Evolutionary conservation across 108 stramenopile species (phyloP).

Genomic region (Licmophora abbreviata): DNA sequence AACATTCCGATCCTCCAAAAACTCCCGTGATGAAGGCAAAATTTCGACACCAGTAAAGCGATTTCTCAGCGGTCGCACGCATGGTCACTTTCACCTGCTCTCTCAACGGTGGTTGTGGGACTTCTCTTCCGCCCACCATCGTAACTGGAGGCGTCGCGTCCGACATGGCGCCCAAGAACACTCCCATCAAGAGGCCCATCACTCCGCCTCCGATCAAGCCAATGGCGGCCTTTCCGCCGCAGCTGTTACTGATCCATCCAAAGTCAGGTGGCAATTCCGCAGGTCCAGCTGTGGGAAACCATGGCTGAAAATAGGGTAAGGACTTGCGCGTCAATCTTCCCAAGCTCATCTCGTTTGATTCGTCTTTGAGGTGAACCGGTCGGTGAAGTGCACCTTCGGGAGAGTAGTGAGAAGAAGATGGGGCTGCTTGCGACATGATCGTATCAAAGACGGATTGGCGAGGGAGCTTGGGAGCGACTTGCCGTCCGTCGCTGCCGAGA

Average conservation of each 20-base stretch:
- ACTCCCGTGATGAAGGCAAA: conserved; percentile 93
- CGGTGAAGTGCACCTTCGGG: conserved; percentile 58
- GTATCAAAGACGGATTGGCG: conserved; percentile 64
- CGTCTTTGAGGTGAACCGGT: conserved; percentile 32
- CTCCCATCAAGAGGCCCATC: conserved; percentile 85
- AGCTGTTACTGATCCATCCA: conserved; percentile 70
- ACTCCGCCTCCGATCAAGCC: conserved; percentile 81
- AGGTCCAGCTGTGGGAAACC: conserved; percentile 48
- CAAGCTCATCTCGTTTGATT: conserved; percentile 18
- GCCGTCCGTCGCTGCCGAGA: no score
- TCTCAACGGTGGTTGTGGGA: conserved; percentile 75
- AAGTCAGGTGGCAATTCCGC: conserved; percentile 73
- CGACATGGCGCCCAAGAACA: conserved; percentile 83
- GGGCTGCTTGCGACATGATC: conserved; percentile 45
- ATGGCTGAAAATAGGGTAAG: conserved; percentile 65
- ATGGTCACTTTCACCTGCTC: conserved; percentile 75
- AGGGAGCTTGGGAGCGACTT: no score
- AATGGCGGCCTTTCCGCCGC: conserved; percentile 79
- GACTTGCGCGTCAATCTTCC: conserved; percentile 37
- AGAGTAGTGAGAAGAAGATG: conserved; percentile 44
- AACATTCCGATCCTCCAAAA: conserved; percentile 82
- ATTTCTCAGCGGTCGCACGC: conserved; percentile 77
- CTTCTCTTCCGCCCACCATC: conserved; percentile 75
- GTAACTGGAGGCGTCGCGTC: conserved; percentile 82
- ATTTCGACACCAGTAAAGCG: conserved; percentile 80